A percentile compares a stretch with the other conserved stretches of the same genome.
Evolutionary conservation across 2,329 filamentous ascomycete genomes (phyloP).

Genomic region (Pseudogymnoascus sp.): DNA sequence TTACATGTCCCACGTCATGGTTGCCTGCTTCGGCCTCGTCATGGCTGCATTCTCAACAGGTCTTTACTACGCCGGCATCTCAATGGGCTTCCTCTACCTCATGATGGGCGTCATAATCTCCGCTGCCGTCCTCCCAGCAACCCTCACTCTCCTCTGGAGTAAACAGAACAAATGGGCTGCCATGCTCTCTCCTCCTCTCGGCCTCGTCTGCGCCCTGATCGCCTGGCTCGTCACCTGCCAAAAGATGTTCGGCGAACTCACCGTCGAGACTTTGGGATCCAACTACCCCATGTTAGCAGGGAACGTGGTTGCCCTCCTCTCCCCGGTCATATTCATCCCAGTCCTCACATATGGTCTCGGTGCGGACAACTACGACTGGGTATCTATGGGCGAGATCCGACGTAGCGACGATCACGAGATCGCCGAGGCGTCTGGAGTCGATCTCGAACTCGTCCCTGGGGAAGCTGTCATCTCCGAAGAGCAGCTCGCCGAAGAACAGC

Average conservation of each 20-base stretch:
- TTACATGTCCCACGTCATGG: constrained; percentile 68
- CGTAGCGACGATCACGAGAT: constrained; percentile 72
- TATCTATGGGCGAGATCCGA: constrained; percentile 72
- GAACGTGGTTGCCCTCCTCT: constrained; percentile 75
- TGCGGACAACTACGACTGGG: constrained; percentile 73
- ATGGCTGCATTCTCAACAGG: constrained; percentile 76
- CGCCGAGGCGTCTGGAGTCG: constrained; percentile 53
- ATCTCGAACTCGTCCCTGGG: constrained; percentile 57
- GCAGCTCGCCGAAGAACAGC: constrained; percentile 35
- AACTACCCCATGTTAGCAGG: constrained; percentile 85
- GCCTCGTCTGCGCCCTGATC: constrained; percentile 60
- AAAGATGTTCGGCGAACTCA: constrained; percentile 60
- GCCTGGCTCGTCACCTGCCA: constrained; percentile 74
- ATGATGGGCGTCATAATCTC: constrained; percentile 91
- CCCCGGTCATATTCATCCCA: constrained; percentile 67
- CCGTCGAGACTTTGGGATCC: constrained; percentile 69
- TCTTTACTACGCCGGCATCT: constrained; percentile 54
- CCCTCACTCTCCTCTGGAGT: constrained; percentile 72
- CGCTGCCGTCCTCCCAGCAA: constrained; percentile 74
- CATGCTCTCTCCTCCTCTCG: constrained; percentile 60
- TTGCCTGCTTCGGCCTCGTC: constrained; percentile 65
- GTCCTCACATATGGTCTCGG: constrained; percentile 62
- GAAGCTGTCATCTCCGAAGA: constrained; percentile 32
- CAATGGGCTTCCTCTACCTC: constrained; percentile 82
- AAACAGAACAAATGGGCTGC: constrained; percentile 72